Evolutionary conservation across 306 rosid genomes (phyloP).

Genomic region (Quercus variabilis): DNA sequence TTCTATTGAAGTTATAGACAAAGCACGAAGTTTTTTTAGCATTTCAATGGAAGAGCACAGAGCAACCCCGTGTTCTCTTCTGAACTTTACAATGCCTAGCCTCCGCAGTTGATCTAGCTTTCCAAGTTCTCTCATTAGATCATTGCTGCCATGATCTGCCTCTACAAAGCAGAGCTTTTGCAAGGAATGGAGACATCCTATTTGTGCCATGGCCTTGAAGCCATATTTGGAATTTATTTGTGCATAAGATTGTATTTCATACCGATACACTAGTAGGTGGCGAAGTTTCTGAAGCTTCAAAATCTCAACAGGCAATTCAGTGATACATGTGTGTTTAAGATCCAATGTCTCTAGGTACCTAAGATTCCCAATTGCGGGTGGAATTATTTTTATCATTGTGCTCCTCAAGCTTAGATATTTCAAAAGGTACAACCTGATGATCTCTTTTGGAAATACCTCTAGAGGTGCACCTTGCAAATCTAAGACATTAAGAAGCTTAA

Average conservation of each 20-base stretch:
- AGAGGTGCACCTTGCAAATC: constrained; percentile 24
- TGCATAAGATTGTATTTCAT: background rate
- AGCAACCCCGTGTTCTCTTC: constrained; percentile 21
- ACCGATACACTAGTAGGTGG: constrained; percentile 16
- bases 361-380: constrained; percentile 27
- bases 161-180: constrained; percentile 38
- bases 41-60: constrained; percentile 30
- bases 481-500: constrained; percentile 32
- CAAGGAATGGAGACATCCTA: constrained; percentile 24
- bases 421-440: constrained; percentile 20
- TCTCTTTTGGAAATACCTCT: constrained; percentile 12
- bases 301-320: constrained; percentile 29
- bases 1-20: constrained; percentile 14
- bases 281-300: constrained; percentile 26
- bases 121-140: constrained; percentile 28
- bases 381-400: constrained; percentile 22
- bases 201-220: constrained; percentile 20
- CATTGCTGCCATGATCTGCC: constrained; percentile 10
- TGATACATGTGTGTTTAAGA: constrained; percentile 27
- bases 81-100: constrained; percentile 23
- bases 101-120: constrained; percentile 32
- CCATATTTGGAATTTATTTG: constrained; percentile 19
- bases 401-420: constrained; percentile 32
- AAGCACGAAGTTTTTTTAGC: constrained; percentile 17
- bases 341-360: constrained; percentile 34